Evolutionary conservation across 1,139 yeast genomes (phyloP).

Genomic region (Pneumocystis canis): DNA sequence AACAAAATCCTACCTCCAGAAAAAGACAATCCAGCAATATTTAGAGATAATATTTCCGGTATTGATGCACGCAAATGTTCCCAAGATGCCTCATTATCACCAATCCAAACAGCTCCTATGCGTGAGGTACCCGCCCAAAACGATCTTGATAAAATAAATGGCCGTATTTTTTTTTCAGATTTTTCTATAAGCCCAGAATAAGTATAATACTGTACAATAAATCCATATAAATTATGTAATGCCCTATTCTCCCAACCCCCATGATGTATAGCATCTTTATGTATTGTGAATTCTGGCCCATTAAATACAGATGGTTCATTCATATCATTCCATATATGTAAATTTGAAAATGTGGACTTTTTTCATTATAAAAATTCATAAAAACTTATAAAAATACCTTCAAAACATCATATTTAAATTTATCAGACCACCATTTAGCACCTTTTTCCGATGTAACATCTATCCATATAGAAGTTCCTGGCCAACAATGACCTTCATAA

Average conservation of each 20-base stretch:
- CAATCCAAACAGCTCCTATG: conserved; percentile 93
- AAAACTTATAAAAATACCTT: conserved; percentile 12
- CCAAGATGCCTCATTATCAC: conserved; percentile 92
- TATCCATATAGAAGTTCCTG: conserved; percentile 90
- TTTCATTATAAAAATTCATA: conserved; percentile 19
- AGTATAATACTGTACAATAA: conserved; percentile 68
- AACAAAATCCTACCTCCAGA: conserved; percentile 35
- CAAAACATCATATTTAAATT: conserved; percentile 26
- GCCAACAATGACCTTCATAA: conserved; percentile 91
- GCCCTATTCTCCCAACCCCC: conserved; percentile 86
- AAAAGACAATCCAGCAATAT: conserved; percentile 79
- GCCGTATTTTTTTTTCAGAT: conserved; percentile 41
- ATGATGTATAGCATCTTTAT: conserved; percentile 61
- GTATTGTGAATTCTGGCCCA: conserved; percentile 88
- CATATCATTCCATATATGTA: conserved; percentile 95
- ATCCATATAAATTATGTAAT: conserved; percentile 71
- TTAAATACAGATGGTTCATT: conserved; percentile 89
- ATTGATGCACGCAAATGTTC: conserved; percentile 63
- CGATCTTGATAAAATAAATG: conserved; percentile 79
- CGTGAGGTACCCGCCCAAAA: conserved; percentile 85
- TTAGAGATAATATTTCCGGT: conserved; percentile 75
- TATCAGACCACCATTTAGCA: conserved; percentile 40
- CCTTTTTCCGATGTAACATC: conserved; percentile 63
- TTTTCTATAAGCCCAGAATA: conserved; percentile 47
- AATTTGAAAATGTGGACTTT: conserved; percentile 42